These are phyloP conservation scores for Punica granatum DNA, from an alignment of 345 rosid genomes.

Conservation along the genomic window DNA sequence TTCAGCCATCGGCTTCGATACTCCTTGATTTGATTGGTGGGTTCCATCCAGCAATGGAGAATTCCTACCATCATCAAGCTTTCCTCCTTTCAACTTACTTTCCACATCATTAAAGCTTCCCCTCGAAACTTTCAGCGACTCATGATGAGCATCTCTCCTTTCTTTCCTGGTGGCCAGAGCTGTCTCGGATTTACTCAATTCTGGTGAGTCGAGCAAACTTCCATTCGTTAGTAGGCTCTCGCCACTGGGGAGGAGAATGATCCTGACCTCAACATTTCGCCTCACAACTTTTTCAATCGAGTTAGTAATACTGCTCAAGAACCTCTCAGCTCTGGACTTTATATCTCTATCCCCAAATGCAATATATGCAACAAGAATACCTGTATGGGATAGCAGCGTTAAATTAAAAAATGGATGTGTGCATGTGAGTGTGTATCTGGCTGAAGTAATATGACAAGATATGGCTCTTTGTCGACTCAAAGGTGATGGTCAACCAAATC, in stretches of 20 bases:
- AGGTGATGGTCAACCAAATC: neutral
- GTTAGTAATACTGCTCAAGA: conserved; percentile 88
- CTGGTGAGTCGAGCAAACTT: conserved; percentile 16
- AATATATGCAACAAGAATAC: conserved; percentile 64
- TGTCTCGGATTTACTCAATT: conserved; percentile 23
- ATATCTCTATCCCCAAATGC: conserved; percentile 60
- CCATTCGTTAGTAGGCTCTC: conserved; percentile 27
- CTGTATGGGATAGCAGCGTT: conserved; percentile 30
- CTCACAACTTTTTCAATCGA: conserved; percentile 79
- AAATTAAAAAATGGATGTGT: neutral
- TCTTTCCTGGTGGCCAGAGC: conserved; percentile 27
- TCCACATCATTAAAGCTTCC: conserved; percentile 35
- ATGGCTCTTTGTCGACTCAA: neutral
- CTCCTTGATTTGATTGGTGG: conserved; percentile 21
- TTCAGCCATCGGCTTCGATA: conserved; percentile 30
- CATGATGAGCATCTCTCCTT: conserved; percentile 28
- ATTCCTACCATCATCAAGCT: conserved; percentile 21
- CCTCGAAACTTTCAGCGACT: conserved; percentile 26
- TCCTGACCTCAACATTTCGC: conserved; percentile 78
- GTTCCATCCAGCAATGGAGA: conserved; percentile 17
- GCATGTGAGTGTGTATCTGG: neutral
- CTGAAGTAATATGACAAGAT: neutral
- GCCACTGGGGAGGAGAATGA: conserved; percentile 52
- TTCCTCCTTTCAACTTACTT: conserved; percentile 25
- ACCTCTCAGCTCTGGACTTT: conserved; percentile 83